phyloP scores from a whole-genome alignment of 129 eudicot genomes.

The Escallonia herrerae region DNA sequence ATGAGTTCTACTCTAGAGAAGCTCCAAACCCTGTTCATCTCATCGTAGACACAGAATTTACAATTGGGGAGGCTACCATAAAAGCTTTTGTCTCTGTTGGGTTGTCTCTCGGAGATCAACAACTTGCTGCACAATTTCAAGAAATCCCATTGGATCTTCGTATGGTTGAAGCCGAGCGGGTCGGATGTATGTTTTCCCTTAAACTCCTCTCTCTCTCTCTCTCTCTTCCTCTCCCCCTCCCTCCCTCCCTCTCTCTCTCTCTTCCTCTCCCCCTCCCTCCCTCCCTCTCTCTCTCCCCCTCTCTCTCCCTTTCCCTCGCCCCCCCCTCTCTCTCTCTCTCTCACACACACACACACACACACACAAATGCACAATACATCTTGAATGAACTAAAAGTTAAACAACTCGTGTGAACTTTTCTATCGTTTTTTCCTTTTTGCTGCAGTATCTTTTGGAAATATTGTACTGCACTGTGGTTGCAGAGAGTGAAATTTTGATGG shows the following conservation, averaged over 20 bases:
- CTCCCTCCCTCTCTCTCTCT: not conserved
- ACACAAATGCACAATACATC: not conserved
- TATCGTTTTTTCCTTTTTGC: too few relatives aligned
- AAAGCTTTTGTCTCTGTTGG: slow-evolving; percentile 65
- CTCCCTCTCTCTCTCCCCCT: not conserved
- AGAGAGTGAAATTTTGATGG: too few relatives aligned
- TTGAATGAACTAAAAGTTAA: too few relatives aligned
- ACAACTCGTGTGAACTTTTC: too few relatives aligned
- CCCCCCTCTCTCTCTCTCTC: too few relatives aligned
- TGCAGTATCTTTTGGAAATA: too few relatives aligned
- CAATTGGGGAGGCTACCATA: slow-evolving; percentile 63
- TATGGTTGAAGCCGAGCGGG: slow-evolving; percentile 90
- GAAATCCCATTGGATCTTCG: slow-evolving; percentile 76
- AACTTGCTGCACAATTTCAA: slow-evolving; percentile 90
- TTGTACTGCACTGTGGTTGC: too few relatives aligned
- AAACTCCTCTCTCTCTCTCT: not conserved
- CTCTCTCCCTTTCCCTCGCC: not conserved
- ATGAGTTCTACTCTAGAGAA: slow-evolving; percentile 79
- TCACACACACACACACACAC: not conserved
- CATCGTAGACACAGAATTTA: slow-evolving; percentile 80
- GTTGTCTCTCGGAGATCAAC: slow-evolving; percentile 85
- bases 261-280: too few relatives aligned
- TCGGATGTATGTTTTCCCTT: slow-evolving; percentile 68
- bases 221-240: not conserved
- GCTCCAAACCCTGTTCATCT: slow-evolving; percentile 71